Conservation (phyloP, 371 early-diverging fungal species). For the Mucor circinelloides region DNA sequence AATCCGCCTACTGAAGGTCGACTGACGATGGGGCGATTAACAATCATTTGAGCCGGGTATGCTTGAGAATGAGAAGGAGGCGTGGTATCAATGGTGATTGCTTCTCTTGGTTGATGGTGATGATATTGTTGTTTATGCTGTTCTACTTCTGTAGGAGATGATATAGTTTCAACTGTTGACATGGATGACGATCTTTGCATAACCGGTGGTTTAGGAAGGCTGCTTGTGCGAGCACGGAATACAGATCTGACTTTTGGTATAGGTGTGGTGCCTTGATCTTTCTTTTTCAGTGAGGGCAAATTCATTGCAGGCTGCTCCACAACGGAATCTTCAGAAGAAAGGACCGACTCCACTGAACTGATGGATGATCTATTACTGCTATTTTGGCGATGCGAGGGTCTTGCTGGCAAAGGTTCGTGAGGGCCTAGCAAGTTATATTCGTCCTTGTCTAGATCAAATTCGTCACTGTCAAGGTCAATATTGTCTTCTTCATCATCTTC, state of each 20-base stretch:
- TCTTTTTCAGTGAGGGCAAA: constrained; percentile 24
- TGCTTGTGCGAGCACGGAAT: constrained; percentile 30
- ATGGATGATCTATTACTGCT: constrained; percentile 1
- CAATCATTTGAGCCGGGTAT: constrained; percentile 2
- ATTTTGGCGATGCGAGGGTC: background rate
- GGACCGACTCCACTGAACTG: constrained; percentile 7
- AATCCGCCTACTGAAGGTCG: constrained; percentile 23
- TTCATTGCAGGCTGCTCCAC: constrained; percentile 22
- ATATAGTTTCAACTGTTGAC: constrained; percentile 12
- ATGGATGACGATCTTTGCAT: constrained; percentile 28
- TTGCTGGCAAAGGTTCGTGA: background rate
- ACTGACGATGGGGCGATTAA: constrained; percentile 9
- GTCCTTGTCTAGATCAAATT: background rate
- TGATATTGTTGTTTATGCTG: background rate
- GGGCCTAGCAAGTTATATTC: background rate
- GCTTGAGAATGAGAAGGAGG: background rate
- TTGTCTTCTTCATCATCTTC: background rate
- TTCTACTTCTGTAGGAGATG: background rate
- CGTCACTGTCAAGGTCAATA: background rate
- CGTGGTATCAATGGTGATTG: background rate
- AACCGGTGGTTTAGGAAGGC: constrained; percentile 20
- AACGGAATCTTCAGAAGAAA: background rate
- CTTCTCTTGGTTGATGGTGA: background rate
- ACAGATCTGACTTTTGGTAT: constrained; percentile 13
- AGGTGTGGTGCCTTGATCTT: constrained; percentile 10